phyloP scores from a whole-genome alignment of 1,284 basidiomycete species.

The Vanrija humicola region DNA sequence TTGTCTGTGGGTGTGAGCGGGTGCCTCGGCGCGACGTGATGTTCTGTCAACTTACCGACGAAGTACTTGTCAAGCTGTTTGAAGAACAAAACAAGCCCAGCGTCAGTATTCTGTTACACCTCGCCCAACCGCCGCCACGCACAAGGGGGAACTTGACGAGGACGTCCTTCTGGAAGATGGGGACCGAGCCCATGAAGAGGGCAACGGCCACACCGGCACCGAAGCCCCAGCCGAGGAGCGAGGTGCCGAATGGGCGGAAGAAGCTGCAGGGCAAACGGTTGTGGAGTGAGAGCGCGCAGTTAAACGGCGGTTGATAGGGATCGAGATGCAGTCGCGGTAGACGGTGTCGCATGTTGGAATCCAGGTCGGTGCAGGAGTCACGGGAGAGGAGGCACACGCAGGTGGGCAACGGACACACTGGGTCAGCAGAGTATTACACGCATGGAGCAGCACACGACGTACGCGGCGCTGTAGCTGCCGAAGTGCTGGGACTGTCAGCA shows the following conservation, averaged over 20 bases:
- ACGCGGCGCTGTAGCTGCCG: conserved; percentile 35
- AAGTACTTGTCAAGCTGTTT: conserved; percentile 31
- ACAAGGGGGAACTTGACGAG: conserved; percentile 45
- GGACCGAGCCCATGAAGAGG: conserved; percentile 44
- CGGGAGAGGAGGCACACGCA: background rate
- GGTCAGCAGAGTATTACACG: background rate
- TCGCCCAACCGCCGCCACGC: conserved; percentile 13
- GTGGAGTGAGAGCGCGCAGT: background rate
- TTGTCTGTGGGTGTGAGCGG: conserved; percentile 29
- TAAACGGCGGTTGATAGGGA: background rate
- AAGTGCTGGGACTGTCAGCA: conserved; percentile 22
- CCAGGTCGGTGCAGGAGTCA: too few relatives aligned
- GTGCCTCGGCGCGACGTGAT: too few relatives aligned
- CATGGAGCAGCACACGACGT: conserved; percentile 5
- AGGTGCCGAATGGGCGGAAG: conserved; percentile 29
- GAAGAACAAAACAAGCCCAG: background rate
- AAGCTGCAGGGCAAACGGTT: conserved; percentile 21
- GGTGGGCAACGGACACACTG: background rate
- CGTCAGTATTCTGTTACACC: background rate
- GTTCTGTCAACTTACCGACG: conserved; percentile 21
- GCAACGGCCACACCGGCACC: conserved; percentile 40
- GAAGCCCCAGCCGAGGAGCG: conserved; percentile 41
- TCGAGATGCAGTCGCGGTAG: background rate
- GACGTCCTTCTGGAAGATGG: conserved; percentile 47
- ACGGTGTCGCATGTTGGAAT: too few relatives aligned